phyloP scores from a whole-genome alignment of 805 yeast genomes.

The Zygosaccharomyces siamensis region DNA sequence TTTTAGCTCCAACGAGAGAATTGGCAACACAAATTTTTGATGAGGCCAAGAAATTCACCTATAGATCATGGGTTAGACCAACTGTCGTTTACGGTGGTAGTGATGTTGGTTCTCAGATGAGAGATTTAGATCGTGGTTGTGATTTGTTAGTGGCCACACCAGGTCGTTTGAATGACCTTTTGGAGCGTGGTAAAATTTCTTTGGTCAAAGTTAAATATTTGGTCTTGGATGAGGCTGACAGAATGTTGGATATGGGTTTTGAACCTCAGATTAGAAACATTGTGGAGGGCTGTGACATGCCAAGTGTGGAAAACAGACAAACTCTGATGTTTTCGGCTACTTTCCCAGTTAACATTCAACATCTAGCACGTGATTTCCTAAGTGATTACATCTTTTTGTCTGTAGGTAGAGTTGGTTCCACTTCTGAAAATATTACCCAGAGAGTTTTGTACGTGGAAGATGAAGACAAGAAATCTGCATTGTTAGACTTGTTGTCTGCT shows the following conservation, averaged over 20 bases:
- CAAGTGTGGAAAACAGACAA: conserved; percentile 84
- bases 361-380: conserved; percentile 95
- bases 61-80: conserved; percentile 97
- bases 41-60: conserved; percentile 90
- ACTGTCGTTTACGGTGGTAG: conserved; percentile 99
- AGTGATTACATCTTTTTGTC: conserved; percentile 92
- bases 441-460: conserved; percentile 87
- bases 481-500: conserved; percentile 79
- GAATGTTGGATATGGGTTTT: conserved; percentile 99
- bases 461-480: conserved; percentile 83
- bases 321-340: conserved; percentile 99
- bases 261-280: conserved; percentile 99
- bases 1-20: conserved; percentile 99
- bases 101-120: conserved; percentile 80
- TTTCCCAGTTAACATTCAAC: conserved; percentile 96
- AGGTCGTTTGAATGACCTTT: conserved; percentile 94
- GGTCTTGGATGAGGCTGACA: conserved; percentile 97
- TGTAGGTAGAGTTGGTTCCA: conserved; percentile 98
- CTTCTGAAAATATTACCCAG: conserved; percentile 97
- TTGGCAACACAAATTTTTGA: conserved; percentile 94
- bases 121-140: conserved; percentile 88
- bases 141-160: conserved; percentile 97
- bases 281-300: conserved; percentile 98
- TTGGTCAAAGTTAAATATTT: conserved; percentile 85
- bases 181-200: conserved; percentile 92